Conservation (phyloP, 441 rosid species). For the Pelargonium citronellum region DNA sequence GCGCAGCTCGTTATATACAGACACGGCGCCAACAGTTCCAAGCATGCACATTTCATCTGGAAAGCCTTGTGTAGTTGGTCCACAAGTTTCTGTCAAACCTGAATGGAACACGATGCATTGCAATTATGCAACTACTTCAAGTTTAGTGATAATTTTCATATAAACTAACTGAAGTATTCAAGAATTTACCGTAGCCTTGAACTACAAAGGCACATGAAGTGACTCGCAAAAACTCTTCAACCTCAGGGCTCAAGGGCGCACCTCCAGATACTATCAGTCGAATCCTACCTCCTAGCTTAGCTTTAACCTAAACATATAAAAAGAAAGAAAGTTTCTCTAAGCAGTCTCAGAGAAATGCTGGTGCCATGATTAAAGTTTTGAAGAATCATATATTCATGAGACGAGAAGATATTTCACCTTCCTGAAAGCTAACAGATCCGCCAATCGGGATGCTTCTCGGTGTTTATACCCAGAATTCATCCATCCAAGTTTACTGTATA, state of each 20-base stretch:
- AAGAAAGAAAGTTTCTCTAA: too few relatives aligned
- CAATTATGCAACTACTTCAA: too few relatives aligned
- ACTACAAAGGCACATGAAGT: conserved; percentile 75
- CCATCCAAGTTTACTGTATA: conserved; percentile 78
- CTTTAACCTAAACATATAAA: conserved; percentile 51
- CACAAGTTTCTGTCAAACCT: conserved; percentile 94
- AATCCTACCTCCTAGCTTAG: conserved; percentile 74
- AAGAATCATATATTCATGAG: too few relatives aligned
- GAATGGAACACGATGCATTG: conserved; percentile 1
- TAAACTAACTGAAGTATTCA: too few relatives aligned
- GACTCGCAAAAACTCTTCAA: conserved; percentile 90
- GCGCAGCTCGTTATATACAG: conserved; percentile 60
- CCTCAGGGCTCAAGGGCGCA: conserved; percentile 73
- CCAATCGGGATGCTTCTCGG: conserved; percentile 66
- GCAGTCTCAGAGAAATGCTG: too few relatives aligned
- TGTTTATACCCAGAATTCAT: conserved; percentile 82
- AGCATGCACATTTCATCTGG: conserved; percentile 95
- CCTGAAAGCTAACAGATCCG: conserved; percentile 88
- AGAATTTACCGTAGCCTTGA: conserved; percentile 75
- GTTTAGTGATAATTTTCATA: too few relatives aligned
- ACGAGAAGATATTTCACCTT: conserved; percentile 41
- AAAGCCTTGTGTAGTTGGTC: conserved; percentile 57
- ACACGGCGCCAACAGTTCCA: conserved; percentile 65
- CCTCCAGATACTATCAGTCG: conserved; percentile 78
- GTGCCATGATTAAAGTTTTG: too few relatives aligned